These are phyloP conservation scores for Suaeda aralocaspica DNA, from an alignment of 148 eudicot genomes.

Conservation along the genomic window DNA sequence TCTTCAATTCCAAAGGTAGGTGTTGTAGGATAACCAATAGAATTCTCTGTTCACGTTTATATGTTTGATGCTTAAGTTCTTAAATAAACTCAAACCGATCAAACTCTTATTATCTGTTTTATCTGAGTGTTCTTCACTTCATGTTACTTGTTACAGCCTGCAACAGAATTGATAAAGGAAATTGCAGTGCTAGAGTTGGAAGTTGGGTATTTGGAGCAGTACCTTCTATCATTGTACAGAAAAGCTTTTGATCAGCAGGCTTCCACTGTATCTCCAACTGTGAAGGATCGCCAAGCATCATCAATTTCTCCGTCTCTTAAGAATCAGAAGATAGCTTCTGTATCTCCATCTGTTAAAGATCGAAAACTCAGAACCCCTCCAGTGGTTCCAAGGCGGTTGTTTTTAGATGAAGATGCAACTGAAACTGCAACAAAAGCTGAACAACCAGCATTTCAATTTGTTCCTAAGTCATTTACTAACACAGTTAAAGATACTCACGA, in stretches of 20 bases:
- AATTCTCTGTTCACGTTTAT: neutral
- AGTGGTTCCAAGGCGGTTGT: conserved; percentile 50
- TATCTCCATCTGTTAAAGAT: conserved; percentile 48
- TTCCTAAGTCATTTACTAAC: conserved; percentile 29
- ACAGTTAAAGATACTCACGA: conserved; percentile 34
- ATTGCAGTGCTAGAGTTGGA: conserved; percentile 84
- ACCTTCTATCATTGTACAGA: conserved; percentile 84
- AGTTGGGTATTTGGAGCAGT: conserved; percentile 84
- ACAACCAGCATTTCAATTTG: conserved; percentile 25
- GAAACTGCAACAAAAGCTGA: conserved; percentile 33
- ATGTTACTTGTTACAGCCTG: conserved; percentile 54
- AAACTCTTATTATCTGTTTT: neutral
- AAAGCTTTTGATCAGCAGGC: conserved; percentile 87
- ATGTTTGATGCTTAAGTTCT: neutral
- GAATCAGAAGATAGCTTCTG: conserved; percentile 48
- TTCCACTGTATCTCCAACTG: conserved; percentile 52
- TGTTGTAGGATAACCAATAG: neutral
- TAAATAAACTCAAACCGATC: too few species aligned
- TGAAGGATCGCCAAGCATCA: conserved; percentile 23
- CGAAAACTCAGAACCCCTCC: conserved; percentile 40
- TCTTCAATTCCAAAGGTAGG: conserved; percentile 66
- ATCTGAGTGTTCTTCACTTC: neutral
- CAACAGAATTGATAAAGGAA: conserved; percentile 85
- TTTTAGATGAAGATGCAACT: conserved; percentile 44
- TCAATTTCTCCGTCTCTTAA: conserved; percentile 47